Conservation (phyloP, 441 rosid genomes). For the Gossypium aridum region DNA sequence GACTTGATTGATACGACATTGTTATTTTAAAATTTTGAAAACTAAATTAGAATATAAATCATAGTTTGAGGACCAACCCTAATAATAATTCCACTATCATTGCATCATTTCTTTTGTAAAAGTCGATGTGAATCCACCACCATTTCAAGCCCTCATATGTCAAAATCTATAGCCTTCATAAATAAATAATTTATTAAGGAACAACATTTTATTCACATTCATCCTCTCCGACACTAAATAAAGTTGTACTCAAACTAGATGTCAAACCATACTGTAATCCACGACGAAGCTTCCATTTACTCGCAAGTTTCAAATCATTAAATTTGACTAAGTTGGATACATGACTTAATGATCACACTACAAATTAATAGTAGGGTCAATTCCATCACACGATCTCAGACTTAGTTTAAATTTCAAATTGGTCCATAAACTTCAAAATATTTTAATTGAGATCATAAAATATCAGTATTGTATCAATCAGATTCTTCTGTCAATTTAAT, state of each 20-base stretch:
- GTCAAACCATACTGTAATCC: constrained; percentile 24
- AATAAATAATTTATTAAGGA: not conserved
- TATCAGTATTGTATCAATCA: too few species aligned
- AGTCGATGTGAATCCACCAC: not conserved
- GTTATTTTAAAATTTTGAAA: too few species aligned
- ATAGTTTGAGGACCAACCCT: too few species aligned
- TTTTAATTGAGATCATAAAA: too few species aligned
- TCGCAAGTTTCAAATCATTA: not conserved
- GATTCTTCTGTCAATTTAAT: too few species aligned
- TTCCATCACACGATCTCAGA: too few species aligned
- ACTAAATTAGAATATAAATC: too few species aligned
- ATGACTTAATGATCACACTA: too few species aligned
- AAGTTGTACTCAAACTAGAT: not conserved
- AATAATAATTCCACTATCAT: not conserved
- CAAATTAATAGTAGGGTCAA: too few species aligned
- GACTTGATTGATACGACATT: too few species aligned
- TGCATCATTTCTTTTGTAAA: not conserved
- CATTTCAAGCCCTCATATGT: not conserved
- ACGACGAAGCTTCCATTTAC: constrained; percentile 24
- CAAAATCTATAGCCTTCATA: not conserved
- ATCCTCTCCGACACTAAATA: not conserved
- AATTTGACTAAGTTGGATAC: not conserved
- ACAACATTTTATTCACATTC: not conserved
- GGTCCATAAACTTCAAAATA: too few species aligned
- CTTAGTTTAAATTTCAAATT: too few species aligned